Conservation (phyloP, 23 red algal genomes). For the Gracilaria caudata region DNA sequence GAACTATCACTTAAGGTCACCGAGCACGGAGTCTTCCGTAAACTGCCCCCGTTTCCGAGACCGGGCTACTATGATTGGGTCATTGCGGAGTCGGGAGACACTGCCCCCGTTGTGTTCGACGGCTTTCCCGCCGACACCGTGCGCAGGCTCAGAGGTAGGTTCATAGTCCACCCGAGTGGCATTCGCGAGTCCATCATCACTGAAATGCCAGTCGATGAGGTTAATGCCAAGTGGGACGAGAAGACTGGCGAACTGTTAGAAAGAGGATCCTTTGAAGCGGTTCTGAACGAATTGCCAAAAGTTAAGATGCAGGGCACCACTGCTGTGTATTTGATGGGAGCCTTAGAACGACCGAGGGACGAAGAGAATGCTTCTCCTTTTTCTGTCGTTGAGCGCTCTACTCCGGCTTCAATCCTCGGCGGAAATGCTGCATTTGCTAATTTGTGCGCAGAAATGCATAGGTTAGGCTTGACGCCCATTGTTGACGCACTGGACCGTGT, state of each 20-base stretch:
- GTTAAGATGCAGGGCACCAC: conserved; percentile 71
- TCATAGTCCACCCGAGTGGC: conserved; percentile 92
- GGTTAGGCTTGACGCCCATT: conserved; percentile 77
- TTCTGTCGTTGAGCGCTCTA: conserved; percentile 84
- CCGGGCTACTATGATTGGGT: conserved; percentile 98
- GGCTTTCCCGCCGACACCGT: conserved; percentile 45
- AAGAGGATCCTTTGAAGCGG: conserved; percentile 84
- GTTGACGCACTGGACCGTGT: conserved; percentile 92
- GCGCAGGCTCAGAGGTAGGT: conserved; percentile 79
- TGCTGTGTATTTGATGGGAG: conserved; percentile 90
- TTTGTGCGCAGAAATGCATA: conserved; percentile 73
- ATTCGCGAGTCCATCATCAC: conserved; percentile 67
- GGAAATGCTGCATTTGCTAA: conserved; percentile 76
- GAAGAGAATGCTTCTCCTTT: conserved; percentile 83
- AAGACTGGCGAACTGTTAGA: conserved; percentile 76
- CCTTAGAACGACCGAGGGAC: conserved; percentile 82
- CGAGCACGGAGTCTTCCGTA: conserved; percentile 26
- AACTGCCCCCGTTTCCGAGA: conserved; percentile 72
- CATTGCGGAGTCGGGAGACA: conserved; percentile 69
- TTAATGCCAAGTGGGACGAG: conserved; percentile 89
- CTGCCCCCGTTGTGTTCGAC: conserved; percentile 62
- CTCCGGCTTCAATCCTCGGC: conserved; percentile 86
- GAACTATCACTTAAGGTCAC: conserved; percentile 37
- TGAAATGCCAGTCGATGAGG: conserved; percentile 97
- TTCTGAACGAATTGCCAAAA: conserved; percentile 80